Percentiles rank a stretch among this genome's conserved stretches.
These are phyloP conservation scores for Rhizomucor miehei DNA, from an alignment of 371 early-diverging fungal genomes.

Conservation along the genomic window DNA sequence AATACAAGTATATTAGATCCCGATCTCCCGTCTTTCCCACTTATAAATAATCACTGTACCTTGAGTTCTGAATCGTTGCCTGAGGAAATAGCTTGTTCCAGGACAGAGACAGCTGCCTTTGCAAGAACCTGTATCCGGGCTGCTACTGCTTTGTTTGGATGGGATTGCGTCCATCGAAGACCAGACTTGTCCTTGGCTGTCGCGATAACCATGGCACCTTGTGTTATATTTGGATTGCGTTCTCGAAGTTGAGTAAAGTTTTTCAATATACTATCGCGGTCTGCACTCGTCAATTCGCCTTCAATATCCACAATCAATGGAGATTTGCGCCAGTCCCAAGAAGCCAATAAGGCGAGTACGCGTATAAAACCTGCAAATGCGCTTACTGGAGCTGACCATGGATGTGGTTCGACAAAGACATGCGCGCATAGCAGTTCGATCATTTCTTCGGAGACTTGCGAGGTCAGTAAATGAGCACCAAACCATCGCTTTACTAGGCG, in stretches of 20 bases:
- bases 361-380: constrained; percentile 73
- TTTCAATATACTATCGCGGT: constrained; percentile 41
- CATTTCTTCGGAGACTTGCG: constrained; percentile 59
- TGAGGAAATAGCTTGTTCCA: constrained; percentile 27
- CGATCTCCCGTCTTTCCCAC: too few relatives aligned
- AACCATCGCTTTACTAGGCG: constrained; percentile 89
- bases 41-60: too few relatives aligned
- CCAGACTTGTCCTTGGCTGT: constrained; percentile 62
- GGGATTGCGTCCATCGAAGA: constrained; percentile 47
- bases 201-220: constrained; percentile 63
- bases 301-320: constrained; percentile 79
- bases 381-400: constrained; percentile 58
- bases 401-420: constrained; percentile 65
- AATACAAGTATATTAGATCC: neutral
- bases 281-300: constrained; percentile 48
- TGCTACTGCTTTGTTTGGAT: constrained; percentile 54
- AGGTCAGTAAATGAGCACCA: constrained; percentile 67
- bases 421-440: constrained; percentile 58
- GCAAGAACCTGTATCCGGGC: constrained; percentile 63
- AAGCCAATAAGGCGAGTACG: constrained; percentile 64
- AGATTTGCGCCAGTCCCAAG: constrained; percentile 73
- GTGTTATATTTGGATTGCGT: constrained; percentile 39
- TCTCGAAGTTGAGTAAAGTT: constrained; percentile 44
- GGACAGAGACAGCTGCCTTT: constrained; percentile 52
- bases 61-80: constrained; percentile 26